Evolutionary conservation across 2,329 filamentous ascomycete genomes (phyloP), one percentile per base, ranked within the genome.

Genomic region (Cladosporium austrohemisphaericum): DNA sequence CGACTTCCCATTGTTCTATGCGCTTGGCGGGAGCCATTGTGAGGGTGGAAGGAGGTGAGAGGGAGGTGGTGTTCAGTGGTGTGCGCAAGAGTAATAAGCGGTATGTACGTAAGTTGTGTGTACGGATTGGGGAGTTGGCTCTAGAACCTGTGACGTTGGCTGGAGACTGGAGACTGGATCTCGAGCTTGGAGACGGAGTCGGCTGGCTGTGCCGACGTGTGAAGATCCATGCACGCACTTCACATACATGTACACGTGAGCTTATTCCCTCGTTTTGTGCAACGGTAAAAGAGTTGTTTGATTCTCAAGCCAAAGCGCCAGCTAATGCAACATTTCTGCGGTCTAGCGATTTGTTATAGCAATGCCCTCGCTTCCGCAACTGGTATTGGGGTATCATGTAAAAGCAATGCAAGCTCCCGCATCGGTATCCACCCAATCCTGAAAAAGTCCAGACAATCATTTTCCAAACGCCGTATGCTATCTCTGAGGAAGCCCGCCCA

Each of bases 1-100:
- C 83, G 58, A 88, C 81, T 67, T 88, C 85, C 73, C 80, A 83
- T 68, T 85, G 82, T 63, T 86, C 83, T 59, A 86, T 86, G 54
- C 74, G 71, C 57, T 80, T 80, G 57, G 56, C 58, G 35, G 59
- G 55, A 20, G 64, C 60, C 64, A 66, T 66, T 46, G 38, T 48
- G 45, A 25, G 26, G 19, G 16, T 18, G 22, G 46, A 23, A 20
- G 38, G 18, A 22, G 5, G 31, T 20, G 35, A 16, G 48, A 31
- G 18, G 35, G 28, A 22, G 19, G 9, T 6, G 3, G 22, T 35
- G 32, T 6, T 25, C 16, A 10, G 33, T 13, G 9, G 33, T 16
- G 23, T 11, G 4, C 25, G 25, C 33, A 45, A 31, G 6, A 28
- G 11, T 28, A 28, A 28, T 6, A 28, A 28, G 16, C 10, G 16